Conservation (phyloP, 768 basidiomycete species). For the Lanmaoa rubissima region DNA sequence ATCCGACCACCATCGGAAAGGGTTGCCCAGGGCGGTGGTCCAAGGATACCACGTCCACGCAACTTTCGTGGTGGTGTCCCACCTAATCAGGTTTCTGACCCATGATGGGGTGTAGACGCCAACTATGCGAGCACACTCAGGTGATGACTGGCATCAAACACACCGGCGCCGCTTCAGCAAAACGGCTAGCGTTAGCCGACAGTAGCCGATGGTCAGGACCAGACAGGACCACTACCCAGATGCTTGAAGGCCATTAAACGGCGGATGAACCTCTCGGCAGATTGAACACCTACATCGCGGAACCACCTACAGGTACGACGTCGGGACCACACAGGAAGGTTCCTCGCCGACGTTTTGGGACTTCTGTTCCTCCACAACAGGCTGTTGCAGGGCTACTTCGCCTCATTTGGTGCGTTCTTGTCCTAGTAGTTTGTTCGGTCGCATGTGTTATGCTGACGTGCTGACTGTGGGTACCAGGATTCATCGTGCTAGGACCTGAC, state of each 20-base stretch:
- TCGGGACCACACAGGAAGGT: conserved; percentile 36
- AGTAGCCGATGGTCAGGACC: too few species aligned
- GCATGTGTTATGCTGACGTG: background rate
- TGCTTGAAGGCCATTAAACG: too few species aligned
- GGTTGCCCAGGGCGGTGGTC: background rate
- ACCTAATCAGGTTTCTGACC: background rate
- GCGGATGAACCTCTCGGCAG: conserved; percentile 43
- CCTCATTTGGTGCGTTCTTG: conserved; percentile 46
- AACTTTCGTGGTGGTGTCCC: background rate
- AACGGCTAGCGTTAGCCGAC: too few species aligned
- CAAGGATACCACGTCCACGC: background rate
- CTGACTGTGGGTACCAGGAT: conserved; percentile 37
- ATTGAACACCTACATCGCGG: conserved; percentile 53
- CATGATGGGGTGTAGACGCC: background rate
- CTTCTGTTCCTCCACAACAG: conserved; percentile 54
- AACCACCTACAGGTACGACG: conserved; percentile 15
- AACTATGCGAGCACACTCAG: background rate
- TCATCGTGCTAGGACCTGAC: conserved; percentile 55
- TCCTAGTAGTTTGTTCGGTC: background rate
- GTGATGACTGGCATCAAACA: conserved; percentile 42
- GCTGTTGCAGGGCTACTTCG: conserved; percentile 60
- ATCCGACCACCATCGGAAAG: background rate
- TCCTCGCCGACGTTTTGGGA: conserved; percentile 55
- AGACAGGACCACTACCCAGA: too few species aligned
- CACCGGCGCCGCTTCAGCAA: conserved; percentile 44